A percentile compares a stretch with the other conserved stretches of the same genome.
Conservation (phyloP, 208 protist species). For the Tritrichomonas foetus region DNA sequence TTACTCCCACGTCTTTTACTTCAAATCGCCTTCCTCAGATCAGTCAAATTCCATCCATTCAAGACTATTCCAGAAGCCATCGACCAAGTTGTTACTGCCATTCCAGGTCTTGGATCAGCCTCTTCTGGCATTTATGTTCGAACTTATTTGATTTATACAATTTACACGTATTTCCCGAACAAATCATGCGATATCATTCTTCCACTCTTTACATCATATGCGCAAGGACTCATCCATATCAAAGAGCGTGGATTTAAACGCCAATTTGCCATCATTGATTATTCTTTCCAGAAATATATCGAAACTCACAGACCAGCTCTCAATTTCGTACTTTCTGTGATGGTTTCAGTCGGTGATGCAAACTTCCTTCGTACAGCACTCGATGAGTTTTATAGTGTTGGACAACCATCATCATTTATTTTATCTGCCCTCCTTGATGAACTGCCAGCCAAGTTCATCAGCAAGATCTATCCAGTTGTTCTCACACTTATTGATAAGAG, state of each 20-base stretch:
- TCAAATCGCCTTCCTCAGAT: background rate
- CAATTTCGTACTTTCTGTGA: background rate
- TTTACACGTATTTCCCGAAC: background rate
- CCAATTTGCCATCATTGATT: background rate
- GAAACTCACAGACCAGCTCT: slow-evolving; percentile 31
- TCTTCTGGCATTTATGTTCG: slow-evolving; percentile 15
- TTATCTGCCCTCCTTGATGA: background rate
- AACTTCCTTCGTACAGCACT: background rate
- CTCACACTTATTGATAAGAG: background rate
- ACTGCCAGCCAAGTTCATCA: background rate
- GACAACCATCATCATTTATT: background rate
- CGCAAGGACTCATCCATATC: background rate
- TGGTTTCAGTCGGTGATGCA: background rate
- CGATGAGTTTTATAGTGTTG: slow-evolving; percentile 5
- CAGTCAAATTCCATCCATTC: background rate
- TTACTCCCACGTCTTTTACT: background rate
- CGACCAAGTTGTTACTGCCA: background rate
- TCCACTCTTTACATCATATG: slow-evolving; percentile 9
- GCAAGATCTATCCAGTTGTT: background rate
- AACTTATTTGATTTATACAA: slow-evolving; percentile 7
- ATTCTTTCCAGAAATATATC: slow-evolving; percentile 5
- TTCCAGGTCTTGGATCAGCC: background rate
- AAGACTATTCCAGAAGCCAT: background rate
- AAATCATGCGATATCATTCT: background rate
- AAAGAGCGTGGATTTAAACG: background rate